Percentiles rank a stretch among this genome's conserved stretches.
Evolutionary conservation across 768 basidiomycete species (phyloP).

Genomic region (Pisolithus orientalis): DNA sequence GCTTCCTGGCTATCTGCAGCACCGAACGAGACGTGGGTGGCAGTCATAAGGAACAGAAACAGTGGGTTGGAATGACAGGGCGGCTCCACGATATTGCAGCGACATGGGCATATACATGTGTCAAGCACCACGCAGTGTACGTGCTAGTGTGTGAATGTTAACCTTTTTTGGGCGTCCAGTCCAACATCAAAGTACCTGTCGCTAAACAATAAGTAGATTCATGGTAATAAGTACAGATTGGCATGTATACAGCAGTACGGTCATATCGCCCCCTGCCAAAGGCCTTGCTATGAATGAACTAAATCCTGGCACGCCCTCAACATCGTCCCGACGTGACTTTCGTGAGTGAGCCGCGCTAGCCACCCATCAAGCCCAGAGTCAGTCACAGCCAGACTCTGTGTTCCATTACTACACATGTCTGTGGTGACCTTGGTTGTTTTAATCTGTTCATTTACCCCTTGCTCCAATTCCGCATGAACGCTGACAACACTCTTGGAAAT

Average conservation of each 20-base stretch:
- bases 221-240: no score
- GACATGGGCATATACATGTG: neutral
- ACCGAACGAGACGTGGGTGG: conserved; percentile 2
- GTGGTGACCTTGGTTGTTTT: conserved; percentile 5
- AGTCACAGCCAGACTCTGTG: no score
- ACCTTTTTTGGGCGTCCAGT: no score
- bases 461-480: conserved; percentile 11
- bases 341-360: conserved; percentile 19
- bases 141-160: no score
- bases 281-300: neutral
- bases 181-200: no score
- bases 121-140: no score
- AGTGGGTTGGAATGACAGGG: neutral
- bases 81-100: neutral
- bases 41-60: neutral
- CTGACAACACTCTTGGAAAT: conserved; percentile 11
- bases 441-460: conserved; percentile 18
- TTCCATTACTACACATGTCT: conserved; percentile 10
- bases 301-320: conserved; percentile 13
- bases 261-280: no score
- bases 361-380: conserved; percentile 7
- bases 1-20: conserved; percentile 5
- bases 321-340: conserved; percentile 18
- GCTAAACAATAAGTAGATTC: no score
- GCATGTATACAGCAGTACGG: no score